A percentile compares a stretch with the other conserved stretches of the same genome.
Evolutionary conservation across 1,139 yeast genomes (phyloP).

Genomic region (Pichia sp.): DNA sequence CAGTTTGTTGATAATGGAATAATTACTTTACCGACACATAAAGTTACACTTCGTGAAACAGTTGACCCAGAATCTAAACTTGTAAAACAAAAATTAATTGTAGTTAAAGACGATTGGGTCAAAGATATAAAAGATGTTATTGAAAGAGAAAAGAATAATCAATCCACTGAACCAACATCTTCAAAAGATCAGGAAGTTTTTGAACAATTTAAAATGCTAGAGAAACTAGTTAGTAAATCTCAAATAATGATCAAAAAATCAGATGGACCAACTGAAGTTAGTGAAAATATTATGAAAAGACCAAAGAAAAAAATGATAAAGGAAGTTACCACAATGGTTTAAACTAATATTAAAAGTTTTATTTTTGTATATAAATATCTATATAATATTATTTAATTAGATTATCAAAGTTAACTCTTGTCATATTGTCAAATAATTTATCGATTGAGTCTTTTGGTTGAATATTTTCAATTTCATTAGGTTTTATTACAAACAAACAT

Average conservation of each 20-base stretch:
- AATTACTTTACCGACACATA: slow-evolving; percentile 21
- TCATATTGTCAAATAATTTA: slow-evolving; percentile 36
- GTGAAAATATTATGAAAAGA: slow-evolving; percentile 13
- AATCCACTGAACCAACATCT: slow-evolving; percentile 1
- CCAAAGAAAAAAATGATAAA: slow-evolving; percentile 12
- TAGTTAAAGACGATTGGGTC: slow-evolving; percentile 21
- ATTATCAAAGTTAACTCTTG: slow-evolving; percentile 16
- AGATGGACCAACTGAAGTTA: slow-evolving; percentile 4
- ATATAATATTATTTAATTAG: neutral
- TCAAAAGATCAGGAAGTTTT: slow-evolving; percentile 12
- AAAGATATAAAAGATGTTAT: slow-evolving; percentile 6
- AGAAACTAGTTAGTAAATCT: slow-evolving; percentile 16
- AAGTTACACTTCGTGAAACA: slow-evolving; percentile 16
- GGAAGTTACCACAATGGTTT: slow-evolving; percentile 10
- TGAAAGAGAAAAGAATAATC: slow-evolving; percentile 1
- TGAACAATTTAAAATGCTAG: slow-evolving; percentile 17
- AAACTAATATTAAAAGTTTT: neutral
- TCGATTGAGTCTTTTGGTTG: slow-evolving; percentile 40
- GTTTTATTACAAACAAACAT: slow-evolving; percentile 31
- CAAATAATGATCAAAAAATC: slow-evolving; percentile 9
- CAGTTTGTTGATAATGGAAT: slow-evolving; percentile 17
- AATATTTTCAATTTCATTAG: slow-evolving; percentile 20
- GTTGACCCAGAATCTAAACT: slow-evolving; percentile 13
- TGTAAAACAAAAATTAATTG: slow-evolving; percentile 21
- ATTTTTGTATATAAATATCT: neutral